Conservation (phyloP, 1,284 basidiomycete genomes). For the Neolentinus lepideus region DNA sequence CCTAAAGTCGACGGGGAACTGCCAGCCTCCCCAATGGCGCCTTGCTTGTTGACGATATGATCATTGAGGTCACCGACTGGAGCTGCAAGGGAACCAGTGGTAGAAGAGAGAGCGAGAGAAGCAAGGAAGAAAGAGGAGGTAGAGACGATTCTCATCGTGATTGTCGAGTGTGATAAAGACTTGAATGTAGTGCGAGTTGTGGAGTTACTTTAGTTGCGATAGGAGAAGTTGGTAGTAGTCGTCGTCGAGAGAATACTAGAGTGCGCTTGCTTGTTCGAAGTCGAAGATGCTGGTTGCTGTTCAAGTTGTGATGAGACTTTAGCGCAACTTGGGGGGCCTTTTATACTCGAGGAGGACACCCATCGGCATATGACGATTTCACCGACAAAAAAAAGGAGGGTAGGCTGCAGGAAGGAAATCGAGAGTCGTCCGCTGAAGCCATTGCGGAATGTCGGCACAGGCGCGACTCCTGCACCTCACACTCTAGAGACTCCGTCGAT, state of each 20-base stretch:
- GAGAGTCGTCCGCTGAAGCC: too few species aligned
- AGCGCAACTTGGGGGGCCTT: not conserved
- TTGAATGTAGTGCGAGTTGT: not conserved
- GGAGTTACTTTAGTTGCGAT: not conserved
- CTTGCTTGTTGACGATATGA: not conserved
- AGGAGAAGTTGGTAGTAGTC: not conserved
- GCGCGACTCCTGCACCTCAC: too few species aligned
- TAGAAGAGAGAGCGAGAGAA: conserved; percentile 39
- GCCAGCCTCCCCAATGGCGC: not conserved
- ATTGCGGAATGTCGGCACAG: too few species aligned
- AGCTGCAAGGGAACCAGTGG: conserved; percentile 33
- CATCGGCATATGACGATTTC: not conserved
- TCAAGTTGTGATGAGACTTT: not conserved
- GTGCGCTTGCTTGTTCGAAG: not conserved
- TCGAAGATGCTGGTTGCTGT: not conserved
- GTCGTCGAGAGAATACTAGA: not conserved
- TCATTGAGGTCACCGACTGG: conserved; percentile 23
- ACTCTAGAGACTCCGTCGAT: too few species aligned
- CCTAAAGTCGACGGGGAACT: not conserved
- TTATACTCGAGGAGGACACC: not conserved
- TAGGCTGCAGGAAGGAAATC: not conserved
- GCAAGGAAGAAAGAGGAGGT: conserved; percentile 37
- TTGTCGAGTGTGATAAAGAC: not conserved
- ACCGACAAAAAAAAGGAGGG: not conserved
- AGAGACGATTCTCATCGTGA: conserved; percentile 11